Evolutionary conservation across 1,284 basidiomycete genomes (phyloP).

Genomic region (Boletellus deceptivus): DNA sequence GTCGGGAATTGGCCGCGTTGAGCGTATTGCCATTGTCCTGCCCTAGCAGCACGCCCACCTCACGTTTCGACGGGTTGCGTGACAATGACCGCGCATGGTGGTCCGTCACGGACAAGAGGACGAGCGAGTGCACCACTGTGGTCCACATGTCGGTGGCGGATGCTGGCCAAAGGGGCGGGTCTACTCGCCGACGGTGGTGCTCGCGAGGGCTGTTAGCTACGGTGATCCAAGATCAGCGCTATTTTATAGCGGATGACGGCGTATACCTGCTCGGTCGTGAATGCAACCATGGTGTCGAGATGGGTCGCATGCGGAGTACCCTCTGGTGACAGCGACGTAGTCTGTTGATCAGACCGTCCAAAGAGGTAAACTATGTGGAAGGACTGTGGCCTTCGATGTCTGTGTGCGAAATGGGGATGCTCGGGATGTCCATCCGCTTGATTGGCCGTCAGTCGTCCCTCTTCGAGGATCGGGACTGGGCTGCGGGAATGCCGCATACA

Average conservation of each 20-base stretch:
- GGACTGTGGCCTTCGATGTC: too few relatives aligned
- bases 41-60: slow-evolving; percentile 90
- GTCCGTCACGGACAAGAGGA: slow-evolving; percentile 87
- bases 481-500: too few relatives aligned
- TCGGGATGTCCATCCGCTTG: too few relatives aligned
- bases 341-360: too few relatives aligned
- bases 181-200: slow-evolving; percentile 68
- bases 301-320: not conserved
- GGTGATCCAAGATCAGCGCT: not conserved
- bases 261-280: slow-evolving; percentile 70
- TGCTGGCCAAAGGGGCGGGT: not conserved
- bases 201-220: slow-evolving; percentile 62
- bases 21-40: slow-evolving; percentile 92
- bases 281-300: slow-evolving; percentile 56
- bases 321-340: slow-evolving; percentile 8
- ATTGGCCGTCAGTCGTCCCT: too few relatives aligned
- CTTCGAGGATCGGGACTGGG: too few relatives aligned
- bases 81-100: slow-evolving; percentile 88
- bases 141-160: slow-evolving; percentile 1
- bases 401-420: too few relatives aligned
- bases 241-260: not conserved
- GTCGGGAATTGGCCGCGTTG: slow-evolving; percentile 97
- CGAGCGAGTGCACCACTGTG: slow-evolving; percentile 86
- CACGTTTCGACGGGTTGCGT: slow-evolving; percentile 81
- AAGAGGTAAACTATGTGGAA: too few relatives aligned